Evolutionary conservation across 2,329 filamentous ascomycete species (phyloP), one percentile per base, ranked within the genome.

Genomic region (Xenoacremonium recifei): DNA sequence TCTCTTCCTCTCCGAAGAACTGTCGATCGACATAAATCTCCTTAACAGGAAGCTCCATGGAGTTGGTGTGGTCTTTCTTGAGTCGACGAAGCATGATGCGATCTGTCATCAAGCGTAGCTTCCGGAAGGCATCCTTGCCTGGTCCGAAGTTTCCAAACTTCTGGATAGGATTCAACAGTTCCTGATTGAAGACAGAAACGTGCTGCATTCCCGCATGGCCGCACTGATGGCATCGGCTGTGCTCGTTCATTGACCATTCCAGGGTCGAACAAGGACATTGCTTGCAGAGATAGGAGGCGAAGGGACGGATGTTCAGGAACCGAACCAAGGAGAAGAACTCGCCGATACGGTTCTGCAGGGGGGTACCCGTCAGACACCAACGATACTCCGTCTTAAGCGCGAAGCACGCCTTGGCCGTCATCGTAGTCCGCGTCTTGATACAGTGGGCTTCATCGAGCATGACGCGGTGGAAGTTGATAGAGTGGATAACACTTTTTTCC

Each of bases 21-120:
- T 97, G 91, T 39, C 92, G 88, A 60, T 95, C 87, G 30, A 99
- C 83, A 43, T 89, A 80, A 39, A 97, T 85, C 58, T 96, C 88
- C 70, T 97, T 99, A 38, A 95, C 88, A 1, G 93, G 93, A 21
- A 99, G 78, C 62, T 97, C 93, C 90, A 99, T 96, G 0, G 91
- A 87, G 45, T 92, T 84, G 15, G 89, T 95, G 58, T 97, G 84
- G 58, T 99, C 90, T 53, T 86, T 87, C 73, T 99, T 99, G 64
- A 96, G 79, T 23, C 93, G 89, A 41, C 93, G 87, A 48, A 97
- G 75, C 93, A 99, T 99, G 64, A 99, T 92, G 20, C 89, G 84
- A 49, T 91, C 87, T 0, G 92, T 96, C 61, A 99, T 82, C 47
- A 95, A 75, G 30, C 90, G 87, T 38, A 99, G 76, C 67, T 95